Evolutionary conservation across 1,284 basidiomycete species (phyloP), one percentile per base, ranked within the genome.

Genomic region (Pterulicium gracile): DNA sequence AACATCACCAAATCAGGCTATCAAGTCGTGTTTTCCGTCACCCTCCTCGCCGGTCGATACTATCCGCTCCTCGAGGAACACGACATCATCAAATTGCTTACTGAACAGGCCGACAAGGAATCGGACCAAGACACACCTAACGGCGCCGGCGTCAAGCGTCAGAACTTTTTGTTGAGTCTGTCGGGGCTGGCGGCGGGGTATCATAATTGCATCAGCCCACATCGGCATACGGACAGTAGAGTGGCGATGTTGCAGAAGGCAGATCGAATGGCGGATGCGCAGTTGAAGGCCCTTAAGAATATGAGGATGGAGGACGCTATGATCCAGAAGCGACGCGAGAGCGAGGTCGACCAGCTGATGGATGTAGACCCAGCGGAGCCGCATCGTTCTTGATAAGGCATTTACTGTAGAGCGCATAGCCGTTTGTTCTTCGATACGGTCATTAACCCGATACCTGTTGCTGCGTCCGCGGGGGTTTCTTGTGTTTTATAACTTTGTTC

Each of bases 1-100:
- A 67, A 75, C 0, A 81, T 88, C 47, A 64, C 85, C 10, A 56
- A 65, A 1, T 66, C 74, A n/a, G 81, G 73, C 0, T 63, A 75
- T 52, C 83, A 88, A 60, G 75, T 70, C 19, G 70, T 82, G 17
- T 53, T 87, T 7, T 78, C 79, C 3, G 67, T 88, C 24, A 73
- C 75, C 19, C 62, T 86, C 47, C 70, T 88, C 48, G 74, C 75
- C 34, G 85, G 85, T 23, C 69, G 85, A 46, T 88, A 88, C 59
- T 88, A 88, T 57, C 80, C 85, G 3, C 62, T 68, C 4, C 64
- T 88, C 17, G 67, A 84, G 22, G 55, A 63, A 10, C 83, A 87
- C 54, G 79, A 81, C 0, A 63, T 77, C 20, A 60, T 86, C 34
- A 59, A 61, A 10, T 56, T 61, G 2, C 54, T 54, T 22, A 54